Evolutionary conservation across 2,329 filamentous ascomycete species (phyloP).

Genomic region (Phialocephala subalpina): DNA sequence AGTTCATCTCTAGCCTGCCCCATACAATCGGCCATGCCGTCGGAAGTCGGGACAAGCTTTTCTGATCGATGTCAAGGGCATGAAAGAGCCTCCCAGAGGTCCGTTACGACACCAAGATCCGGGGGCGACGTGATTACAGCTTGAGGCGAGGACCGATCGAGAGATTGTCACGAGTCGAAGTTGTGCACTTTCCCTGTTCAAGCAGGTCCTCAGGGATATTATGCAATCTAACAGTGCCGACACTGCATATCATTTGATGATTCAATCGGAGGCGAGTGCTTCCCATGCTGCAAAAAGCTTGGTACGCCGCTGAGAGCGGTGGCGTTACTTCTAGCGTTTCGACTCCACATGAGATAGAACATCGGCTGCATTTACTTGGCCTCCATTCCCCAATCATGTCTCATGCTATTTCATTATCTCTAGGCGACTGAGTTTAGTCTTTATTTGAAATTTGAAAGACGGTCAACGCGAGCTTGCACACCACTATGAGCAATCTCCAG

Average conservation of each 20-base stretch:
- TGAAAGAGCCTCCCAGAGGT: not conserved
- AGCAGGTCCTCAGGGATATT: slow-evolving; percentile 7
- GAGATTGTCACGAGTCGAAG: not conserved
- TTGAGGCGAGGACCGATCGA: not conserved
- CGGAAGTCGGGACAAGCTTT: slow-evolving; percentile 14
- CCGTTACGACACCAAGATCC: not conserved
- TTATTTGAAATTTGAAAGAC: not conserved
- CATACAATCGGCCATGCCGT: slow-evolving; percentile 2
- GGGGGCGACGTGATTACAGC: not conserved
- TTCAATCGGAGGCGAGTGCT: slow-evolving; percentile 7
- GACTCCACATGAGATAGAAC: slow-evolving; percentile 7
- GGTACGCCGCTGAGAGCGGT: slow-evolving; percentile 4
- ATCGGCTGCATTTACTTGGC: not conserved
- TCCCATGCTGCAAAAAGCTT: not conserved
- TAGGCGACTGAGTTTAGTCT: not conserved
- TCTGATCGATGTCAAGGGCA: not conserved
- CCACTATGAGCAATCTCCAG: slow-evolving; percentile 6
- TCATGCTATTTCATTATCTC: not conserved
- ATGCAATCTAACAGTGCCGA: not conserved
- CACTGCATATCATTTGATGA: slow-evolving; percentile 3
- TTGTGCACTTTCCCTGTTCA: not conserved
- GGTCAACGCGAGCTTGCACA: not conserved
- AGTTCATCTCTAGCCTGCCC: not conserved
- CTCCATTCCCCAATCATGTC: slow-evolving; percentile 14
- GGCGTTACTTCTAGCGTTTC: slow-evolving; percentile 5